Base-by-base conservation (phyloP, 1,284 basidiomycete species). In the Microstroma glucosiphilum region DNA sequence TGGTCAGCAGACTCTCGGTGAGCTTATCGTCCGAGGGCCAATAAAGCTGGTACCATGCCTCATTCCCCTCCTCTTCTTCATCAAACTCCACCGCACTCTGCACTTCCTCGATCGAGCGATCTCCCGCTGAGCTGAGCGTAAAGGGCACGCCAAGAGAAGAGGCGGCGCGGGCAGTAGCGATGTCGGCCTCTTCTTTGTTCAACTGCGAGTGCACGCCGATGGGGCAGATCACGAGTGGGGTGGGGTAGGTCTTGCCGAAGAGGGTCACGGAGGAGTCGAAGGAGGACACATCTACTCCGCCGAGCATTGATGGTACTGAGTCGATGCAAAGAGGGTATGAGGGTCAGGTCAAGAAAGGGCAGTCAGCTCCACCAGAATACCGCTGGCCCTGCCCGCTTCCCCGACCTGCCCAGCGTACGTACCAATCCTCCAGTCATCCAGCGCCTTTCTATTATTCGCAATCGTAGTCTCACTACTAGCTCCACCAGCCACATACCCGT, bases 21-120 rank as follows among this genome's bases (percentile, higher is more conserved):
- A 89, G 76, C 1, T 86, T 86, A 63, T 87, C 80, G 46, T 83
- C 81, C 25, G 79, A 79, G 1, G 88, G 87, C 88, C 84, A 78
- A 65, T 77, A 76, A 30, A 75, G 69, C 65, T 75, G 73, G 66
- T 70, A 77, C 67, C 69, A 75, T 7, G 65, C 69, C 56, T 72
- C 67, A 4, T 51, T 21, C 12, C 59, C 60, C 7, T 60, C 62
- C 40, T 66, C 63, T 9, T 37, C 49, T 40, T 61, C 57, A 40
- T 65, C 60, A 55, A 69, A 72, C 0, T 60, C 65, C 0, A 56
- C 72, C 23, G 61, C 40, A 19, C 65, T 53, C 42, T 59, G 59
- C 23, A 77, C 70, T 25, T 66, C 61, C 43, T 77, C 75, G 13
- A 75, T 55, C 6, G 69, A 56, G 6, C 61, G 55, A 37, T 66